Evolutionary conservation across 2,329 filamentous ascomycete genomes (phyloP).

Genomic region (Alternaria sp.): DNA sequence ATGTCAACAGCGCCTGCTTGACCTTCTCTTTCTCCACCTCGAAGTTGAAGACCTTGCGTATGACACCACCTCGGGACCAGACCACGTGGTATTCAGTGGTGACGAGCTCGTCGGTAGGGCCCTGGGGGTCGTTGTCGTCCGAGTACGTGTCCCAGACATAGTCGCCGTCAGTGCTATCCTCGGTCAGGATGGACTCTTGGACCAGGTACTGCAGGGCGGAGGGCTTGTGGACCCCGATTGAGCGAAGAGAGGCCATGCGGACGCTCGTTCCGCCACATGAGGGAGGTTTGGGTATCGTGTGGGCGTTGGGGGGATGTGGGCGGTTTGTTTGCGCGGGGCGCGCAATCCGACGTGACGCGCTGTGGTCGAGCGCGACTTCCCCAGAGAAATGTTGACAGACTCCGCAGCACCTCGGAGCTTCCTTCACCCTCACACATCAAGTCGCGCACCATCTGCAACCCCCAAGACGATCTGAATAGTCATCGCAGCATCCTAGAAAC

Average conservation of each 20-base stretch:
- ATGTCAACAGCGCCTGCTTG: constrained; percentile 84
- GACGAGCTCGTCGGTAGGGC: constrained; percentile 79
- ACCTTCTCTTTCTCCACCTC: constrained; percentile 86
- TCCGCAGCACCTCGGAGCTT: constrained; percentile 23
- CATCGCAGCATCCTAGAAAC: neutral
- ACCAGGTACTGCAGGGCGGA: constrained; percentile 84
- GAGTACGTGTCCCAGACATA: constrained; percentile 79
- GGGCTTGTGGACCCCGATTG: constrained; percentile 89
- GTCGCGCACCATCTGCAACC: constrained; percentile 2
- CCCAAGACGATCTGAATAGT: neutral
- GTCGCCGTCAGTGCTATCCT: constrained; percentile 68
- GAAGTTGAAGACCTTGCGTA: constrained; percentile 87
- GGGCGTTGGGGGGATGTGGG: neutral
- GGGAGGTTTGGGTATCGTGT: constrained; percentile 17
- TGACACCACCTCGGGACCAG: constrained; percentile 86
- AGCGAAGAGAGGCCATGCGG: constrained; percentile 87
- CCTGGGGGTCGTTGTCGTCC: constrained; percentile 53
- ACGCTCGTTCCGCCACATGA: constrained; percentile 43
- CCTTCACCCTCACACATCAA: constrained; percentile 11
- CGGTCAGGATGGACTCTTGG: constrained; percentile 77
- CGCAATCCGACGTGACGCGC: constrained; percentile 34
- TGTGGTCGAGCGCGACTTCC: constrained; percentile 35
- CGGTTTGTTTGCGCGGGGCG: constrained; percentile 29
- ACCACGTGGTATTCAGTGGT: constrained; percentile 79
- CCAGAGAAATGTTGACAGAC: constrained; percentile 18